Base-by-base conservation (phyloP, 805 yeast species). In the Lachancea mirantina region DNA sequence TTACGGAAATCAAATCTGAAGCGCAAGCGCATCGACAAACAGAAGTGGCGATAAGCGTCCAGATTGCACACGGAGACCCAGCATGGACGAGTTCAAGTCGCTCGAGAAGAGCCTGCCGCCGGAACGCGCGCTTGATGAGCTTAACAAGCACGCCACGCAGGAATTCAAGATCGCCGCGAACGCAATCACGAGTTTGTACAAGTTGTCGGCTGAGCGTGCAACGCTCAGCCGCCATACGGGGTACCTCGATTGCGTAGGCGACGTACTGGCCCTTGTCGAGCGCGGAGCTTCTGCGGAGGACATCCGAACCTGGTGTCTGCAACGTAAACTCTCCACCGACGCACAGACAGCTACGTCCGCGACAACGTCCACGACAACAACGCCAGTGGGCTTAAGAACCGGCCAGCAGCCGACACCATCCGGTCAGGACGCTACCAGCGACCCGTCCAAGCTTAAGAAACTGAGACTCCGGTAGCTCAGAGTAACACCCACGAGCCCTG, bases 141-240 rank as follows among this genome's bases (percentile, higher is more conserved):
- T 77, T 28, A 71, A 67, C 38, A 59, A 56, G 26, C 80, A 78
- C 28, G 61, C 80, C 18, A 67, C 78, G 1, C 64, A 64, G 26
- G 82, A 78, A 45, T 81, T 80, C 60, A 78, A 76, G 52, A 67
- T 65, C 35, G 87, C 87, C 16, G 88, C 88, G 28, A 72, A 77
- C 41, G 71, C 83, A 6, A 84, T 80, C 18, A 79, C 87, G 10
- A 70, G 78, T 9, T 60, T 80, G 18, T 81, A 80, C 44, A 57
- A 84, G 26, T 54, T 77, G 4, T 72, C 84, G 6, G 75, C 72
- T 40, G 67, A 69, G 30, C 66, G 75, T 30, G 68, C 61, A 26
- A 59, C 72, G 4, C 47, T 76, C 18, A 49, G 69, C 17, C 66
- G 66, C 26, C 70, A 72, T 35, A 68, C 65, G 38, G 88, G 87